Percentiles rank a stretch among this genome's conserved stretches.
phyloP scores from a whole-genome alignment of 2,329 filamentous ascomycete species.

The Thielaviopsis musarum region DNA sequence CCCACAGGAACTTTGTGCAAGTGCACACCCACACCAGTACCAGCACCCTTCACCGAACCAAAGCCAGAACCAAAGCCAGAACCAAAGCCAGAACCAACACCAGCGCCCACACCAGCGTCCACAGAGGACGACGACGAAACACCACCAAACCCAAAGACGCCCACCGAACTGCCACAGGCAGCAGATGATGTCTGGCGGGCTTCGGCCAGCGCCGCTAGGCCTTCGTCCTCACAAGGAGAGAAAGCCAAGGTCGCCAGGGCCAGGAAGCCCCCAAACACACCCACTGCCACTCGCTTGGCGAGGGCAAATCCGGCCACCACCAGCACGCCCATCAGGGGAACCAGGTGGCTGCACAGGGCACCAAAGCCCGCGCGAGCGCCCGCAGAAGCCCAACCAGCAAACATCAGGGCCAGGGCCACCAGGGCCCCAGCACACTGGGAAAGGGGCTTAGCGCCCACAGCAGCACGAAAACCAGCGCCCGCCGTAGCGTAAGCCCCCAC shows the following conservation, averaged over 20 bases:
- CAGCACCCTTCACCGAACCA: not conserved
- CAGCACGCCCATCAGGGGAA: constrained; percentile 8
- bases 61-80: not conserved
- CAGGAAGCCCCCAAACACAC: not conserved
- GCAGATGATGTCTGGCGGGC: not conserved
- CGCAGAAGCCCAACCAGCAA: not conserved
- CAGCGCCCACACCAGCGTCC: not conserved
- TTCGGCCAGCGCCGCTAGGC: not conserved
- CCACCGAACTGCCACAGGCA: not conserved
- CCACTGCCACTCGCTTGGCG: not conserved
- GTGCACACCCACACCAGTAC: not conserved
- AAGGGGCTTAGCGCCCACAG: not conserved
- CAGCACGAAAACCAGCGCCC: not conserved
- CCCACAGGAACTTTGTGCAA: too few relatives aligned
- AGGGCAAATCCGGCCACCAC: not conserved
- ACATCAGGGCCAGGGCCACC: not conserved
- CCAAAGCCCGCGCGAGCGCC: too few relatives aligned
- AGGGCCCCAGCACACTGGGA: not conserved
- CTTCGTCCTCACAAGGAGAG: too few relatives aligned
- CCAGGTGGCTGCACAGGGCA: not conserved
- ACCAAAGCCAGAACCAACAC: not conserved
- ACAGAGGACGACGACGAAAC: not conserved
- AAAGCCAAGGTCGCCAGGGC: not conserved
- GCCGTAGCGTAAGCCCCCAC: not conserved
- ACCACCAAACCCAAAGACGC: not conserved